Conservation (phyloP, 257 asterid species). For the Penstemon eatonii region DNA sequence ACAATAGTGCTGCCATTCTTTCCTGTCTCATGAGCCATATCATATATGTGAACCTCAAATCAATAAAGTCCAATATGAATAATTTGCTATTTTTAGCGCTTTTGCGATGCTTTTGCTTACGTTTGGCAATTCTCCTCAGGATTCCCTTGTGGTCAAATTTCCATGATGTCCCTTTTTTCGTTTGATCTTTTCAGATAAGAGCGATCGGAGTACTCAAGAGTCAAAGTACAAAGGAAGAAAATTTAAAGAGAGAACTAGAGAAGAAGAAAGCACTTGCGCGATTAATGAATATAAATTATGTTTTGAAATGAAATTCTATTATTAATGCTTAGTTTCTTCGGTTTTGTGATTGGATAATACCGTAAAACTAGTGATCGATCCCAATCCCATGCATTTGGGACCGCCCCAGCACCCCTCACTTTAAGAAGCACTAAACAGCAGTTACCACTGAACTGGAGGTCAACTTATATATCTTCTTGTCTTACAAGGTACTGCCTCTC, state of each 20-base stretch:
- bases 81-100: neutral
- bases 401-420: constrained; percentile 19
- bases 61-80: neutral
- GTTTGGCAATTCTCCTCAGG: neutral
- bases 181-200: neutral
- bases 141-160: neutral
- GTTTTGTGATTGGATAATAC: neutral
- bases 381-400: constrained; percentile 14
- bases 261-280: neutral
- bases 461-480: constrained; percentile 14
- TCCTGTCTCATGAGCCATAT: constrained; percentile 1
- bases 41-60: neutral
- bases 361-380: constrained; percentile 13
- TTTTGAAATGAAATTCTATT: constrained; percentile 4
- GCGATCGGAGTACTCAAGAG: neutral
- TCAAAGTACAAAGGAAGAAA: neutral
- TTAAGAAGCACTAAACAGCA: constrained; percentile 26
- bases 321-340: constrained; percentile 1
- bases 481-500: constrained; percentile 22
- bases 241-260: neutral
- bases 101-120: neutral
- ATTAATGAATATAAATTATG: neutral
- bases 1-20: neutral
- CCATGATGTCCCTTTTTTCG: neutral
- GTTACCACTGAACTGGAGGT: constrained; percentile 23